Evolutionary conservation across 352 stramenopile species (phyloP), one percentile per base, ranked within the genome.

Genomic region (Globisporangium spiculum): DNA sequence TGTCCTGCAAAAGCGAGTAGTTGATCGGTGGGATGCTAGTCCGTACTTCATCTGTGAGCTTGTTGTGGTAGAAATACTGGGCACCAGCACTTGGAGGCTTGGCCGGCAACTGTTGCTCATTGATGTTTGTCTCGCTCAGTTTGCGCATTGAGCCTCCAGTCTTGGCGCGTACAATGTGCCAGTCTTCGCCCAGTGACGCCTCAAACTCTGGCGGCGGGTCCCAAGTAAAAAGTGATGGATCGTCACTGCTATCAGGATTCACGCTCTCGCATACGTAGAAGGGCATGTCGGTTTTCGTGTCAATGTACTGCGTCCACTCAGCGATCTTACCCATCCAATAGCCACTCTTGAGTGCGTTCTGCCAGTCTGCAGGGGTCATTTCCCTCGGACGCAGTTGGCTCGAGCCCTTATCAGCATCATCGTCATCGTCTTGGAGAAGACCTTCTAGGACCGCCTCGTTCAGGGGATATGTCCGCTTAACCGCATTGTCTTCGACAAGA

Each of bases 241-340:
- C 67, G 38, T 48, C 14, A 20, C 12, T 20, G 14, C 14, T 48
- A 24, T 58, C 58, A 12, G 63, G 48, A 48, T 1, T 63, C 38
- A 34, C 22, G 56, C 18, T 22, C 53, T 22, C 20, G 22, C 61
- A 78, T 14, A 73, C 72, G 68, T 87, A 90, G 55, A 90, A 92
- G 24, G 82, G 78, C 26, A 75, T 58, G 60, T 87, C 82, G 1
- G 80, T 83, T 30, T 64, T 54, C 0, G 75, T 65, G 52, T 94
- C 85, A 8, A 94, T 68, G 60, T 92, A 94, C 58, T 92, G 86
- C 20, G 78, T 87, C 87, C 87, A 94, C 34, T 92, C 83, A 10
- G 82, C 83, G 7, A 94, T 66, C 7, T 72, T 76, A 0, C 83
- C 82, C 77, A 94, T 86, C 38, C 66, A 75, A 60, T 78, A 88